phyloP scores from a whole-genome alignment of 306 rosid species.

The Medicago lupulina region DNA sequence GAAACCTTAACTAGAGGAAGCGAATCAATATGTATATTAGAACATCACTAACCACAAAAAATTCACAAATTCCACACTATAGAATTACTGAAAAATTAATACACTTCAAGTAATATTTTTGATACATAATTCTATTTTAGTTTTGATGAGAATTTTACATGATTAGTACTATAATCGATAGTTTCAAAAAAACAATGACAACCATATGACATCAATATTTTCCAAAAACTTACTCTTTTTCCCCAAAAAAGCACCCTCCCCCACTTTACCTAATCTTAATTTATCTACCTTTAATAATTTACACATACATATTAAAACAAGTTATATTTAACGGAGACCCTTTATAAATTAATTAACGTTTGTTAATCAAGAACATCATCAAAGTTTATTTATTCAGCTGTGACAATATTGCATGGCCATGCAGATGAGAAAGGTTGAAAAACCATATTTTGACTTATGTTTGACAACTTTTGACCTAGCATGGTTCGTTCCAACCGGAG shows the following conservation, averaged over 20 bases:
- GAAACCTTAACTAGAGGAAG: slow-evolving; percentile 24
- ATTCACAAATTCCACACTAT: slow-evolving; percentile 18
- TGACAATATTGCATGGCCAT: slow-evolving; percentile 66
- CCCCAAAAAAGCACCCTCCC: slow-evolving; percentile 40
- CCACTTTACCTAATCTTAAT: slow-evolving; percentile 39
- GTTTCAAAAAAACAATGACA: slow-evolving; percentile 38
- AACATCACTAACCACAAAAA: slow-evolving; percentile 15
- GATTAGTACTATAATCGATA: not conserved
- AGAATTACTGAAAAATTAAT: slow-evolving; percentile 28
- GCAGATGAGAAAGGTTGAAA: slow-evolving; percentile 58
- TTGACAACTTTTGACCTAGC: slow-evolving; percentile 60
- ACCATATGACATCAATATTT: slow-evolving; percentile 33
- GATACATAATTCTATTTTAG: slow-evolving; percentile 38
- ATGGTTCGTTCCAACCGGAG: slow-evolving; percentile 60
- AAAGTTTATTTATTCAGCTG: slow-evolving; percentile 48
- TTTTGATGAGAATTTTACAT: not conserved
- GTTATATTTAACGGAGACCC: slow-evolving; percentile 39
- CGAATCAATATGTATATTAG: slow-evolving; percentile 19
- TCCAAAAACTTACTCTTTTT: slow-evolving; percentile 51
- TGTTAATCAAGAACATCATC: slow-evolving; percentile 42
- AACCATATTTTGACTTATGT: slow-evolving; percentile 58
- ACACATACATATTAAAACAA: slow-evolving; percentile 31
- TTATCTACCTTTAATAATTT: slow-evolving; percentile 48
- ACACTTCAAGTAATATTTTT: slow-evolving; percentile 31
- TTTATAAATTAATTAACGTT: slow-evolving; percentile 44